Evolutionary conservation across 2,329 filamentous ascomycete species (phyloP), one percentile per base, ranked within the genome.

Genomic region (Xylariaceae sp.): DNA sequence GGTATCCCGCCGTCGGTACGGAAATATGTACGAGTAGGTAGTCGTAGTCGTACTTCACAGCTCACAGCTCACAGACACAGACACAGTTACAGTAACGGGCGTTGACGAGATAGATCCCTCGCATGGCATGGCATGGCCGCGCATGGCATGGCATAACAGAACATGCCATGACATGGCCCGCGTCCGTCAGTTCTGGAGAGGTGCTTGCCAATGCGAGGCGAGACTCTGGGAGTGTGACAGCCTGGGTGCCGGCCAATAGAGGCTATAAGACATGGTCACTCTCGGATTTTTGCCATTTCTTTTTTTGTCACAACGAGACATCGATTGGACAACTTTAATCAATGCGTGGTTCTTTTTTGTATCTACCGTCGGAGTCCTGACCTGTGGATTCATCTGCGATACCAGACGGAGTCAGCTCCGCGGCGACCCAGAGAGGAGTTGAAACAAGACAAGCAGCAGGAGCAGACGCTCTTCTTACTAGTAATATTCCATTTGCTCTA

Each of bases 231-330:
- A 57, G 56, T 61, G 49, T 51, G 15, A 8, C 3, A 15, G 23
- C 58, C 11, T 51, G 15, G n/a, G 7, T 35, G 23, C 34, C 49
- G 53, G 56, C 62, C 59, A 62, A 63, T 62, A 48, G 53, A 57
- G 53, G 30, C 45, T 56, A 47, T 62, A 58, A 64, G 60, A 64
- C 60, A 62, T 52, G 55, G 55, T 51, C 61, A 49, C 56, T 60
- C 52, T 51, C 51, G 51, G 47, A 48, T 55, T 60, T 56, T n/a
- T 34, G 7, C 13, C 10, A 34, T 59, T 62, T 51, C 50, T 58
- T 65, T 64, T 61, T 39, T 58, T 34, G 49, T 51, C 49, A 51
- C 49, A 2, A 10, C 49, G 23, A 11, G 49, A 34, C 3, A 17
- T 11, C 18, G 30, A 51, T 51, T 51, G 49, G 49, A 35, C 49